A percentile compares a stretch with the other conserved stretches of the same genome.
Conservation (phyloP, 129 eudicot genomes). For the Rutidosis leptorrhynchoides region DNA sequence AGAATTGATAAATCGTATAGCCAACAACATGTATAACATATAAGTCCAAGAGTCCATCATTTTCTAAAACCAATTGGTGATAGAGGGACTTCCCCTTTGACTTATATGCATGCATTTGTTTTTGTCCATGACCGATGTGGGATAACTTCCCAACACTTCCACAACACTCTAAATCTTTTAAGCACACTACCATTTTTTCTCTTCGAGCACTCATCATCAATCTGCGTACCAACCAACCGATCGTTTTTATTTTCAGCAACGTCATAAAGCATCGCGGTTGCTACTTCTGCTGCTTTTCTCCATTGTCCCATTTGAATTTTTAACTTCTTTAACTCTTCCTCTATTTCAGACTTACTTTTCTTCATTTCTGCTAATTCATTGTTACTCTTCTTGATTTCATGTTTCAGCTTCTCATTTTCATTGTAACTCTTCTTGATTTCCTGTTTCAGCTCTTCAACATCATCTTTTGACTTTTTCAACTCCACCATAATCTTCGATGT, state of each 20-base stretch:
- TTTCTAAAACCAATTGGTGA: no score
- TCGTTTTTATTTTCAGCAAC: constrained; percentile 32
- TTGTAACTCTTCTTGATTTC: constrained; percentile 82
- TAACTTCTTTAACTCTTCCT: constrained; percentile 60
- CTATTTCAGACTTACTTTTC: constrained; percentile 58
- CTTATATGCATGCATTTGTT: no score
- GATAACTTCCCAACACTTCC: no score
- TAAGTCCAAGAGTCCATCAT: no score
- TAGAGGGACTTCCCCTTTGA: no score
- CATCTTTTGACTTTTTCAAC: constrained; percentile 42
- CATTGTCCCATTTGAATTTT: constrained; percentile 90
- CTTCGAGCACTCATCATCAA: constrained; percentile 59
- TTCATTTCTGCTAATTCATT: constrained; percentile 44
- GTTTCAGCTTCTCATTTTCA: constrained; percentile 56
- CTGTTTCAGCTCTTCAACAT: constrained; percentile 76
- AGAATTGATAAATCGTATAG: no score
- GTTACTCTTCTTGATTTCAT: constrained; percentile 39
- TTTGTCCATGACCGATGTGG: no score
- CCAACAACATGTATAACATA: no score
- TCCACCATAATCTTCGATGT: constrained; percentile 45
- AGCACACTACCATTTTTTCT: constrained; percentile 78
- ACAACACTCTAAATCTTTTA: constrained; percentile 64
- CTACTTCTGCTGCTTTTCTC: constrained; percentile 98
- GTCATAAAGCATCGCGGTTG: constrained; percentile 75
- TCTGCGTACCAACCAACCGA: constrained; percentile 51